These are phyloP conservation scores for Verbena officinalis DNA, from an alignment of 257 asterid species.

Conservation along the genomic window DNA sequence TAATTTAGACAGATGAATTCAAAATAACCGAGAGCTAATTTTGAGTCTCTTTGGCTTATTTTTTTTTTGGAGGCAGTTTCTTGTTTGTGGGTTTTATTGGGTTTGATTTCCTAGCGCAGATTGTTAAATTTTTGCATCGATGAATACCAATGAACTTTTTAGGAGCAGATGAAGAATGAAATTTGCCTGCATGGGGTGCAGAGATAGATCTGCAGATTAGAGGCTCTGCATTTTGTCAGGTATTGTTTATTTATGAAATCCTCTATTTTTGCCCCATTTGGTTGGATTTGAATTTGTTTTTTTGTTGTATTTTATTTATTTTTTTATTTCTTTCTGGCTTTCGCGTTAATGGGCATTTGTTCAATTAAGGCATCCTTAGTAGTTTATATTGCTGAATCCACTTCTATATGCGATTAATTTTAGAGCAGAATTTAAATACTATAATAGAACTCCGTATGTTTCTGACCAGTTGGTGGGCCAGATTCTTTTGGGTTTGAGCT, in stretches of 20 bases:
- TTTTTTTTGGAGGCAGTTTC: not conserved
- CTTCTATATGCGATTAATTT: conserved; percentile 17
- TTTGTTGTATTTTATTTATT: conserved; percentile 13
- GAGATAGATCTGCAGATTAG: conserved; percentile 62
- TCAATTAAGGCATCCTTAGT: too few species aligned
- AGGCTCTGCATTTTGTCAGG: conserved; percentile 42
- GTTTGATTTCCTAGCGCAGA: conserved; percentile 17
- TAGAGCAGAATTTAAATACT: conserved; percentile 26
- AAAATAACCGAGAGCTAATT: not conserved
- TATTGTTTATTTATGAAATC: conserved; percentile 21
- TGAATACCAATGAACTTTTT: conserved; percentile 55
- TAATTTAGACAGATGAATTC: conserved; percentile 5
- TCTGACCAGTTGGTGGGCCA: conserved; percentile 34
- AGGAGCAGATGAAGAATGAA: conserved; percentile 29
- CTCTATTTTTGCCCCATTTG: not conserved
- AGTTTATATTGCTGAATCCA: conserved; percentile 1
- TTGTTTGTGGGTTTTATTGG: conserved; percentile 21
- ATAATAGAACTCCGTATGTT: conserved; percentile 19
- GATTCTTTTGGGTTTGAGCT: conserved; percentile 31
- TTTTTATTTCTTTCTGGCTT: not conserved
- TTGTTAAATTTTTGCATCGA: conserved; percentile 34
- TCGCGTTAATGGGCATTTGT: not conserved
- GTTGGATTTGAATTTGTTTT: conserved; percentile 12
- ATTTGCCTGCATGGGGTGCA: conserved; percentile 49
- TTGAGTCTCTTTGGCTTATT: conserved; percentile 16